A percentile compares a stretch with the other conserved stretches of the same genome.
Evolutionary conservation across 352 stramenopile species (phyloP).

Genomic region (Globisporangium nagaii): DNA sequence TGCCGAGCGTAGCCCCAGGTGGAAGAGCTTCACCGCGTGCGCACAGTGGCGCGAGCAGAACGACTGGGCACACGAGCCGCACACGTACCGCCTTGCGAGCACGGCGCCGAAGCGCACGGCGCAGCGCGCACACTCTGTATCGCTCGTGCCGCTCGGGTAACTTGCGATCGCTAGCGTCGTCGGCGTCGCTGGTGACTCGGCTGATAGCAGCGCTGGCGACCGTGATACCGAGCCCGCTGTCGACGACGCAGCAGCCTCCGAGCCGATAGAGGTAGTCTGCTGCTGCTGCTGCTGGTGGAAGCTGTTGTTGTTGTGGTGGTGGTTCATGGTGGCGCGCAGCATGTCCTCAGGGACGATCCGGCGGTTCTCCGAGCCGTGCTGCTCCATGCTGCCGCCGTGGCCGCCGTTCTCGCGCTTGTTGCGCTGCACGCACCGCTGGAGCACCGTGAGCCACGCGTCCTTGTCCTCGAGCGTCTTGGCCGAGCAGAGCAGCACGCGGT

Average conservation of each 20-base stretch:
- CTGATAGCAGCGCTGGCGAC: not conserved
- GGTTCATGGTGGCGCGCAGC: slow-evolving; percentile 15
- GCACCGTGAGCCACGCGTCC: slow-evolving; percentile 35
- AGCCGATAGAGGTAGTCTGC: too few relatives aligned
- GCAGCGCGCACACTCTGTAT: slow-evolving; percentile 40
- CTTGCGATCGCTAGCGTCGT: slow-evolving; percentile 9
- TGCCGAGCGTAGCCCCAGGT: slow-evolving; percentile 26
- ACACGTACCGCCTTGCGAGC: slow-evolving; percentile 43
- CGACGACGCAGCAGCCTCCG: too few relatives aligned
- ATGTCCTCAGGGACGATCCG: slow-evolving; percentile 54
- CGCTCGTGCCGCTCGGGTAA: slow-evolving; percentile 12
- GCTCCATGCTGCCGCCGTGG: slow-evolving; percentile 16
- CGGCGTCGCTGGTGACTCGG: not conserved
- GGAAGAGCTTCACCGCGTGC: slow-evolving; percentile 35
- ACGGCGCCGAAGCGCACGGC: slow-evolving; percentile 48
- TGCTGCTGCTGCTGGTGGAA: too few relatives aligned
- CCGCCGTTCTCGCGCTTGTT: slow-evolving; percentile 14
- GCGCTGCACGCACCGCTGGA: slow-evolving; percentile 25
- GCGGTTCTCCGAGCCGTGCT: slow-evolving; percentile 26
- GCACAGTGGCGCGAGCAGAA: slow-evolving; percentile 66
- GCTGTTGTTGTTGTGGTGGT: too few relatives aligned
- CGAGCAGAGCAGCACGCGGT: slow-evolving; percentile 57
- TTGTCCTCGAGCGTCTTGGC: slow-evolving; percentile 35
- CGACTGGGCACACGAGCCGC: slow-evolving; percentile 41
- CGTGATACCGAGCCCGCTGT: too few relatives aligned